These are phyloP conservation scores for Chlamydomonas urium DNA, from an alignment of 139 green algal species.

Conservation along the genomic window DNA sequence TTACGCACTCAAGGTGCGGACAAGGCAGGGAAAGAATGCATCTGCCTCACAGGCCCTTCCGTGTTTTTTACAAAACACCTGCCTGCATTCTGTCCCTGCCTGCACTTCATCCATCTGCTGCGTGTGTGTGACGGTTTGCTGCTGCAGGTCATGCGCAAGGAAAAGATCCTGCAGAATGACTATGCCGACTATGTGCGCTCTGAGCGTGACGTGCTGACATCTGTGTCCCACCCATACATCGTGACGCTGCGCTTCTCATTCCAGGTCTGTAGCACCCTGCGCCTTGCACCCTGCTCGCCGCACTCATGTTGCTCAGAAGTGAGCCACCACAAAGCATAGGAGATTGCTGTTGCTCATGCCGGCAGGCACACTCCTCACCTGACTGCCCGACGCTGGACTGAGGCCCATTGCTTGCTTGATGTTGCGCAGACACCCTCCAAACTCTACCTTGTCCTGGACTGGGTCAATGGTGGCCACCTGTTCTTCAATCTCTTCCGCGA, in stretches of 20 bases:
- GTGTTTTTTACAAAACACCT: too few species aligned
- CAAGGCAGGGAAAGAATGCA: too few species aligned
- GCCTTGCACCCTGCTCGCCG: neutral
- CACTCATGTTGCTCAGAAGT: neutral
- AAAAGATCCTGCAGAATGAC: slow-evolving; percentile 85
- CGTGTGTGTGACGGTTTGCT: too few species aligned
- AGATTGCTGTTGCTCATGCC: too few species aligned
- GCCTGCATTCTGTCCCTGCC: too few species aligned
- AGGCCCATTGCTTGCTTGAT: neutral
- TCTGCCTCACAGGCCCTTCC: too few species aligned
- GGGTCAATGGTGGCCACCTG: slow-evolving; percentile 97
- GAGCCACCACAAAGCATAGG: too few species aligned
- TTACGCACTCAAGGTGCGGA: slow-evolving; percentile 99
- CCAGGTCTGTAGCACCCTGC: slow-evolving; percentile 47
- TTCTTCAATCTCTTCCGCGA: slow-evolving; percentile 97
- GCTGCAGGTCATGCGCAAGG: slow-evolving; percentile 84
- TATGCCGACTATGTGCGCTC: slow-evolving; percentile 85
- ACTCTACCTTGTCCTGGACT: slow-evolving; percentile 97
- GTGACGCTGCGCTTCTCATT: slow-evolving; percentile 92
- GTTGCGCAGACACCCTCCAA: slow-evolving; percentile 80
- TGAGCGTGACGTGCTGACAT: slow-evolving; percentile 90
- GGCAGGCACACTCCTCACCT: too few species aligned
- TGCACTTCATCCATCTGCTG: too few species aligned
- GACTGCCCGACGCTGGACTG: too few species aligned
- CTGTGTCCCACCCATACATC: slow-evolving; percentile 94